Percentiles rank a stretch among this genome's conserved stretches.
Conservation (phyloP, 192 early-diverging fungal species). For the Lunasporangiospora selenospora region DNA sequence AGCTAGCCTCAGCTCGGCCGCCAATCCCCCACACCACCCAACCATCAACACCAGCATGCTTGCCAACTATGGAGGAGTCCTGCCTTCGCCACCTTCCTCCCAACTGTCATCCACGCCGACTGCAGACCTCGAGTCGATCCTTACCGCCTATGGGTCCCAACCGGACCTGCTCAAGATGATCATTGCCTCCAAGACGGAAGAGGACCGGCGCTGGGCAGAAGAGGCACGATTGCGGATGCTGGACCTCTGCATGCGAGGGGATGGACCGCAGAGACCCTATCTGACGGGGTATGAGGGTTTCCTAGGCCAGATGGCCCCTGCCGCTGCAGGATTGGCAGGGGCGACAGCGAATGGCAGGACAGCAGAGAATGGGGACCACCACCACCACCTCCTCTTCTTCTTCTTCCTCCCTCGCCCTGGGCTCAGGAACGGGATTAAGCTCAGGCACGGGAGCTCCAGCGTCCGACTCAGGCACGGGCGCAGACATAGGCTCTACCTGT, state of each 20-base stretch:
- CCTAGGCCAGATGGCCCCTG: conserved; percentile 2
- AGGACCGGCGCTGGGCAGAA: conserved; percentile 62
- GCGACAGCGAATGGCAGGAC: background rate
- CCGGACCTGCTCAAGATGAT: conserved; percentile 63
- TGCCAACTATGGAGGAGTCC: conserved; percentile 12
- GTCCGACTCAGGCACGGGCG: too few species aligned
- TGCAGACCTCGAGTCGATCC: conserved; percentile 57
- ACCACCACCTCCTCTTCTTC: background rate
- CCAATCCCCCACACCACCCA: conserved; percentile 12
- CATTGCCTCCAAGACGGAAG: conserved; percentile 60
- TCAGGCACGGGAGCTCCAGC: too few species aligned
- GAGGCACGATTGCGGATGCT: conserved; percentile 60
- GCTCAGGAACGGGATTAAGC: background rate
- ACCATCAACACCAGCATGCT: conserved; percentile 38
- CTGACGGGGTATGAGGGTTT: conserved; percentile 31
- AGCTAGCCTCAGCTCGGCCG: background rate
- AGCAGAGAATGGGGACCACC: conserved; percentile 6
- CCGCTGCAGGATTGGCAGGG: background rate
- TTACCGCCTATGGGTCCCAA: conserved; percentile 52
- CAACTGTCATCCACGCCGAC: conserved; percentile 16
- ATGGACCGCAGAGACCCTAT: conserved; percentile 39
- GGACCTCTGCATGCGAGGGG: conserved; percentile 52
- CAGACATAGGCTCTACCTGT: too few species aligned
- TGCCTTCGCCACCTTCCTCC: conserved; percentile 24
- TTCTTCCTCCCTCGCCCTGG: background rate